Evolutionary conservation across 306 rosid species (phyloP), one percentile per base, ranked within the genome.

Genomic region (Pyrus betulifolia): DNA sequence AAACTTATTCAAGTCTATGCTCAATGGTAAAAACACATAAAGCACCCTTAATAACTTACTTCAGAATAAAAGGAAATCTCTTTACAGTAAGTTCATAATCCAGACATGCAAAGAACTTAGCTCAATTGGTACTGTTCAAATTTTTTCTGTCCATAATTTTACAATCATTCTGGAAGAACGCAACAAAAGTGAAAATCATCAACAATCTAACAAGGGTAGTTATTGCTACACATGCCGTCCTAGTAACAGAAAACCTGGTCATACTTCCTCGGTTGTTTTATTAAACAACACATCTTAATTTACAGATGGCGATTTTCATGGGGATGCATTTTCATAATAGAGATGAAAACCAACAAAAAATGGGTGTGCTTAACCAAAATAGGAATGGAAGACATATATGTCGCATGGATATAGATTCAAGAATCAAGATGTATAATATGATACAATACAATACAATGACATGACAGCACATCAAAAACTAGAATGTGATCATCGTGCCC

Each of bases 191-290:
- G 58, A 44, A 44, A 60, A 44, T 25, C 4, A 1, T 44, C 58
- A 69, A 51, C 23, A 45, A 25, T 9, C 72, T 15, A 30, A 69
- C 35, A 45, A 45, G 73, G 38, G 23, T 17, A 68, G 17, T 23
- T 12, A 14, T 8, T 91, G 97, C 63, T 91, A 91, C 84, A 85
- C 95, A 2, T 89, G 93, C 46, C 91, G 85, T 82, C 91, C 93
- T 22, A 91, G 81, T 76, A 88, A 72, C 89, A 93, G 33, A 89
- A 46, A 68, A 44, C 42, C 13, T 67, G 11, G 72, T 44, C 72
- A 68, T 44, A 23, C 72, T 44, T 55, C 22, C 65, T 13, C n/a
- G 7, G 22, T 62, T 27, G 67, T 5, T 62, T 28, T 38, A 12
- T 14, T 62, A 38, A 62, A 30, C 21, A 14, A 68, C 1, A 13